Conservation (phyloP, 192 early-diverging fungal species). For the Geranomyces michiganensis region DNA sequence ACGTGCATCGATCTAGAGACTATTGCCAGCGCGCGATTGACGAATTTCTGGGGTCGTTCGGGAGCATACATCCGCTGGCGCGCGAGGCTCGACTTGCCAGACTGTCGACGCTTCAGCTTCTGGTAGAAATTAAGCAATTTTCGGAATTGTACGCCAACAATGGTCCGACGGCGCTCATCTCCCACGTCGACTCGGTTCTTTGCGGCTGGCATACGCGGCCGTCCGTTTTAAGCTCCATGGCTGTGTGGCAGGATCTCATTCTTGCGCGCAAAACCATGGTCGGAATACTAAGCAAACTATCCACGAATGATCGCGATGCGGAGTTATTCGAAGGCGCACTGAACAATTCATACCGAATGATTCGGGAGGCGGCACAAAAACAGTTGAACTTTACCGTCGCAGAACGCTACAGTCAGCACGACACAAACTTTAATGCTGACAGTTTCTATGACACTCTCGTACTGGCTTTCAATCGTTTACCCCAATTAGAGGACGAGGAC, state of each 20-base stretch:
- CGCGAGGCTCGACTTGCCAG: conserved; percentile 11
- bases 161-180: background rate
- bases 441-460: conserved; percentile 34
- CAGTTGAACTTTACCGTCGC: conserved; percentile 66
- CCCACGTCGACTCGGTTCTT: background rate
- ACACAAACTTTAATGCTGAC: conserved; percentile 32
- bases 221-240: conserved; percentile 51
- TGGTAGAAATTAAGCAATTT: conserved; percentile 36
- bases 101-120: conserved; percentile 16
- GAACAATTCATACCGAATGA: conserved; percentile 21
- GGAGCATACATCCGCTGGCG: conserved; percentile 31
- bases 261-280: conserved; percentile 42
- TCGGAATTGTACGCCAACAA: conserved; percentile 19
- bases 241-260: conserved; percentile 66
- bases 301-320: conserved; percentile 2
- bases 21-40: conserved; percentile 36
- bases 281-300: background rate
- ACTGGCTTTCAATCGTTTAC: conserved; percentile 13
- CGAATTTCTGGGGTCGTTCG: conserved; percentile 29
- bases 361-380: conserved; percentile 61
- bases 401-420: conserved; percentile 13
- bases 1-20: conserved; percentile 34
- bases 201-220: conserved; percentile 45
- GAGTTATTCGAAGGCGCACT: background rate
- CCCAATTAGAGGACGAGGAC: background rate